phyloP scores from a whole-genome alignment of 305 asterid species.

The Fraxinus sp. region DNA sequence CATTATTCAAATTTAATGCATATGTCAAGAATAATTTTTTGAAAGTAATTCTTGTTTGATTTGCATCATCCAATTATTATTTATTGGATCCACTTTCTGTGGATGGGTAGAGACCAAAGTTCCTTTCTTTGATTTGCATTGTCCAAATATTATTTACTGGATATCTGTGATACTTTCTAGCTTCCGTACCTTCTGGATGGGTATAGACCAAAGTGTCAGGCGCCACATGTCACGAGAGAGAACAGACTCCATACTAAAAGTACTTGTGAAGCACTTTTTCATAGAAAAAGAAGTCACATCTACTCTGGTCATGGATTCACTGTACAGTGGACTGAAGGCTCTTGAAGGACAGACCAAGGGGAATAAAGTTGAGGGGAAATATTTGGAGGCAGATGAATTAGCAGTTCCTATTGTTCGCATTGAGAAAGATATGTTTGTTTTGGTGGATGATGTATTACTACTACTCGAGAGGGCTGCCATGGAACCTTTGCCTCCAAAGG shows the following conservation, averaged over 20 bases:
- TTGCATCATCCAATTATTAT: neutral
- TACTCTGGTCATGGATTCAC: constrained; percentile 94
- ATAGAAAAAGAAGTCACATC: constrained; percentile 96
- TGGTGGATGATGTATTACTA: constrained; percentile 85
- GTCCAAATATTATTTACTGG: neutral
- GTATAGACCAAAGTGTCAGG: constrained; percentile 65
- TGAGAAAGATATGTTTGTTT: constrained; percentile 65
- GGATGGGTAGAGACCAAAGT: constrained; percentile 61
- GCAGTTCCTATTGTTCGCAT: constrained; percentile 58
- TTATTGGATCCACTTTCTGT: constrained; percentile 60
- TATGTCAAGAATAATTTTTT: neutral
- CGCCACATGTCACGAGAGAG: constrained; percentile 71
- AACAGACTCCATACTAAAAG: constrained; percentile 74
- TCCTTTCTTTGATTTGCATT: neutral
- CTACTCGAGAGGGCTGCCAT: constrained; percentile 83
- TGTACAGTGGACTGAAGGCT: constrained; percentile 91
- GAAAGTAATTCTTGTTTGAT: neutral
- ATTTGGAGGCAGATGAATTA: constrained; percentile 54
- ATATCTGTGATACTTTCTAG: constrained; percentile 43
- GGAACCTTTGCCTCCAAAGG: constrained; percentile 94
- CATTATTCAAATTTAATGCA: neutral
- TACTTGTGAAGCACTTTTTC: constrained; percentile 79
- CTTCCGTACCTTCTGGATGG: constrained; percentile 82
- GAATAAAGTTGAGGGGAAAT: constrained; percentile 45
- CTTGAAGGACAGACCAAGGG: constrained; percentile 69